A percentile compares a stretch with the other conserved stretches of the same genome.
phyloP scores from a whole-genome alignment of 2,329 filamentous ascomycete genomes.

The Fusarium abutilonis region DNA sequence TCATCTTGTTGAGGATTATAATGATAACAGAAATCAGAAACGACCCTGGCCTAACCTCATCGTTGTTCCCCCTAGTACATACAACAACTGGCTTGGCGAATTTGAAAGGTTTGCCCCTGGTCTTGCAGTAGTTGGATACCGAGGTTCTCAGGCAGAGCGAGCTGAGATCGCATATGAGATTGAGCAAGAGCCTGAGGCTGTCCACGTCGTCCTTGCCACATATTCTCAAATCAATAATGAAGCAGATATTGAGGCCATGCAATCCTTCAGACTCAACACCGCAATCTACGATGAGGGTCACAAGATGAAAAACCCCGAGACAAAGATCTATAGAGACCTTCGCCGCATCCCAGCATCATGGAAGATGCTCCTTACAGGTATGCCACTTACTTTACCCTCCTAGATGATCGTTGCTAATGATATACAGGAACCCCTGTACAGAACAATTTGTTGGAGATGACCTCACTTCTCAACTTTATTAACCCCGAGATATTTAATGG shows the following conservation, averaged over 20 bases:
- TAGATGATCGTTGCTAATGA: conserved; percentile 26
- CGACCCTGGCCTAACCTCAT: conserved; percentile 79
- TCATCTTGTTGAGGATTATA: conserved; percentile 76
- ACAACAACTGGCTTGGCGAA: conserved; percentile 95
- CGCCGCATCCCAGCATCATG: conserved; percentile 82
- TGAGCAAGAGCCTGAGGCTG: conserved; percentile 70
- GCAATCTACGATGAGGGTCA: conserved; percentile 95
- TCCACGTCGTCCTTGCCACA: conserved; percentile 70
- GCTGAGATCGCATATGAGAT: conserved; percentile 72
- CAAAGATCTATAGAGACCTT: conserved; percentile 81
- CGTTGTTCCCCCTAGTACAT: conserved; percentile 90
- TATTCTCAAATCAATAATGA: conserved; percentile 67
- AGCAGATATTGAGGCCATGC: conserved; percentile 62
- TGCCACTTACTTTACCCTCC: background rate
- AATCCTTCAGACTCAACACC: conserved; percentile 59
- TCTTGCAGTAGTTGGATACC: conserved; percentile 76
- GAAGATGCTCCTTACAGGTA: conserved; percentile 75
- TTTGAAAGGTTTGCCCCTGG: conserved; percentile 86
- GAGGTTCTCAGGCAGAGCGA: conserved; percentile 73
- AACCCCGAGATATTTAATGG: conserved; percentile 84
- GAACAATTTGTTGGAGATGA: conserved; percentile 93
- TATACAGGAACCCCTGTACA: conserved; percentile 88
- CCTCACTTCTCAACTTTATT: conserved; percentile 91
- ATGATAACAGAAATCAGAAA: conserved; percentile 41
- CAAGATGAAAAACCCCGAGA: conserved; percentile 87